Conservation (phyloP, 108 stramenopile species). For the Parmales sp. region DNA sequence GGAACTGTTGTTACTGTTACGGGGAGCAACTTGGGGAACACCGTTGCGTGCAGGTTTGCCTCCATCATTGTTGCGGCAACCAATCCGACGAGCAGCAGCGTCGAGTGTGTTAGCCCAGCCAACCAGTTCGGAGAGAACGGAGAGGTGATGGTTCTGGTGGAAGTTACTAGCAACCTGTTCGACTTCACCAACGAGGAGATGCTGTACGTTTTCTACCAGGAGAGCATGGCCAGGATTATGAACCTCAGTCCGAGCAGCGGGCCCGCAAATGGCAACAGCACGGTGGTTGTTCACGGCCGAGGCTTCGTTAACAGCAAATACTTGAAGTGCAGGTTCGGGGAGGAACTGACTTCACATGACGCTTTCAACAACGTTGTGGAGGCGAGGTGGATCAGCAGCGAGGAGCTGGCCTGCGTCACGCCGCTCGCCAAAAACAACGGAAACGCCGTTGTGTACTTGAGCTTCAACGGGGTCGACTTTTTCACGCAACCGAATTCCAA, state of each 20-base stretch:
- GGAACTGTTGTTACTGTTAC: conserved; percentile 21
- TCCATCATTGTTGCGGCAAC: not conserved
- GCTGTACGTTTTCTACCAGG: not conserved
- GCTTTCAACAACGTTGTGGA: not conserved
- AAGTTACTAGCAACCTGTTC: not conserved
- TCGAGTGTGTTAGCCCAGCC: not conserved
- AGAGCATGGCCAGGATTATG: not conserved
- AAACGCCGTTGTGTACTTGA: conserved; percentile 17
- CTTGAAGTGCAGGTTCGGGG: conserved; percentile 5
- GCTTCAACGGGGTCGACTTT: conserved; percentile 20
- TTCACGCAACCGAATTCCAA: no score
- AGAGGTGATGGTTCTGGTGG: no score
- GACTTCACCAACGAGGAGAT: not conserved
- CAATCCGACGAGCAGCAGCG: not conserved
- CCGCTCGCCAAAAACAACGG: not conserved
- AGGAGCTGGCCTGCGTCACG: not conserved
- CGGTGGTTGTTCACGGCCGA: not conserved
- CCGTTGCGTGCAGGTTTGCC: not conserved
- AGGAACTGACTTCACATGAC: no score
- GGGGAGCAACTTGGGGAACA: conserved; percentile 12
- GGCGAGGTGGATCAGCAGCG: not conserved
- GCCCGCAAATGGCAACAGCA: not conserved
- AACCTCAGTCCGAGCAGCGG: not conserved
- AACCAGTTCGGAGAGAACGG: no score
- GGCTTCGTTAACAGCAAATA: not conserved